phyloP scores from a whole-genome alignment of 1,284 basidiomycete species.

The Moniliophthora roreri region DNA sequence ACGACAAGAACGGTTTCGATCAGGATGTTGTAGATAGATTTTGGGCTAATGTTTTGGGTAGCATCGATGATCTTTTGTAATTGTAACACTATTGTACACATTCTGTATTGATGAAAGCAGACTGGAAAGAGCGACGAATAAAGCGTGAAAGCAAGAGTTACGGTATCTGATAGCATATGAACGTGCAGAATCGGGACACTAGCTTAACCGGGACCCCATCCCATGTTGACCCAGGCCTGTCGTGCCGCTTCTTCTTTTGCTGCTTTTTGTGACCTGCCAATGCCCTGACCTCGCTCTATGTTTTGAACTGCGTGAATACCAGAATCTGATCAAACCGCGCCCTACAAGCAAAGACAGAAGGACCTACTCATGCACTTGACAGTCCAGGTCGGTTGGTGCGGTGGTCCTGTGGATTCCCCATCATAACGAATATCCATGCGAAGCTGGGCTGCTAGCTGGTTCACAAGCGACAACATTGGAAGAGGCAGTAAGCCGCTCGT shows the following conservation, averaged over 20 bases:
- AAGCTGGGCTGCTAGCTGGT: too few relatives aligned
- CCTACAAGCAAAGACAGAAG: too few relatives aligned
- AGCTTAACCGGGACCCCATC: too few relatives aligned
- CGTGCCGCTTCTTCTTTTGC: conserved; percentile 1
- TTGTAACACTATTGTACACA: neutral
- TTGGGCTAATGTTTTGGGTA: conserved; percentile 51
- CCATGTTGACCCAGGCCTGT: neutral
- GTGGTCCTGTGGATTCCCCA: too few relatives aligned
- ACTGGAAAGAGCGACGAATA: neutral
- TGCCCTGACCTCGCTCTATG: neutral
- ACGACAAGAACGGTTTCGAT: conserved; percentile 72
- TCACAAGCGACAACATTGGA: too few relatives aligned
- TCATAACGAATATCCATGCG: too few relatives aligned
- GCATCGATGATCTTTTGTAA: conserved; percentile 42
- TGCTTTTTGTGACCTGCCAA: neutral
- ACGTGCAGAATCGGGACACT: neutral
- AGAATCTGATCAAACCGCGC: too few relatives aligned
- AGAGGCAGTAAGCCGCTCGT: too few relatives aligned
- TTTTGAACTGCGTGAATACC: neutral
- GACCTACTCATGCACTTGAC: neutral
- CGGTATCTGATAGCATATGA: neutral
- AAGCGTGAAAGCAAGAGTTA: neutral
- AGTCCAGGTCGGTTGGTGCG: too few relatives aligned
- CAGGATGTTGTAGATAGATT: conserved; percentile 54
- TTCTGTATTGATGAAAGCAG: neutral